Percentiles rank a stretch among this genome's conserved stretches.
phyloP scores from a whole-genome alignment of 192 early-diverging fungal genomes.

The Anaeromyces robustus region DNA sequence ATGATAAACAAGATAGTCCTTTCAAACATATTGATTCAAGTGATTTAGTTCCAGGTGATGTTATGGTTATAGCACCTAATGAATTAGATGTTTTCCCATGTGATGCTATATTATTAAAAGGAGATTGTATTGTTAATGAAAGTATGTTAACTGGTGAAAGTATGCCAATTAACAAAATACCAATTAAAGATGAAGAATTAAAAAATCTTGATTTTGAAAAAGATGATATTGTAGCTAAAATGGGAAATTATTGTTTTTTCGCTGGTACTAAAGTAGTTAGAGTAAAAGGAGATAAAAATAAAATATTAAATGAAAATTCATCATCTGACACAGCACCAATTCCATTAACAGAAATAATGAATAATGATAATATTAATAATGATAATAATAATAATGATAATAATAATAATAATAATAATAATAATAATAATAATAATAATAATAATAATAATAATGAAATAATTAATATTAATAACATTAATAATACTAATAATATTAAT shows the following conservation, averaged over 20 bases:
- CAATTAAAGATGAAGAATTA: constrained; percentile 49
- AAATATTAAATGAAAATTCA: constrained; percentile 12
- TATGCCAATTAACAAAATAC: constrained; percentile 80
- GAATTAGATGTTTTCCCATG: constrained; percentile 43
- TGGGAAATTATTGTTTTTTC: constrained; percentile 78
- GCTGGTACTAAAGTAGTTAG: constrained; percentile 85
- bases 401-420: constrained; percentile 10
- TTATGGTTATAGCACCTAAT: constrained; percentile 33
- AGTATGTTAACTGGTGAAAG: constrained; percentile 88
- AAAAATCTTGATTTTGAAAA: constrained; percentile 39
- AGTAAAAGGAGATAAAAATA: constrained; percentile 19
- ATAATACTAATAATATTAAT: constrained; percentile 10
- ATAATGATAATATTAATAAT: constrained; percentile 20
- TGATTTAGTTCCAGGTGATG: constrained; percentile 93
- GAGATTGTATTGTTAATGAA: constrained; percentile 96
- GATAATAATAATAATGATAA: constrained; percentile 9
- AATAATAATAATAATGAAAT: constrained; percentile 21
- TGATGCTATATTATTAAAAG: constrained; percentile 79
- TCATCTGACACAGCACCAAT: no score
- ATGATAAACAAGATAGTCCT: constrained; percentile 5
- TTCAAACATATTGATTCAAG: constrained; percentile 34
- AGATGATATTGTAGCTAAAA: constrained; percentile 50
- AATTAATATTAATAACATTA: constrained; percentile 15
- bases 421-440: constrained; percentile 18
- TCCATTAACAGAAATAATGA: constrained; percentile 18